Base-by-base conservation (phyloP, 441 rosid species). In the Erysimum pusillum region DNA sequence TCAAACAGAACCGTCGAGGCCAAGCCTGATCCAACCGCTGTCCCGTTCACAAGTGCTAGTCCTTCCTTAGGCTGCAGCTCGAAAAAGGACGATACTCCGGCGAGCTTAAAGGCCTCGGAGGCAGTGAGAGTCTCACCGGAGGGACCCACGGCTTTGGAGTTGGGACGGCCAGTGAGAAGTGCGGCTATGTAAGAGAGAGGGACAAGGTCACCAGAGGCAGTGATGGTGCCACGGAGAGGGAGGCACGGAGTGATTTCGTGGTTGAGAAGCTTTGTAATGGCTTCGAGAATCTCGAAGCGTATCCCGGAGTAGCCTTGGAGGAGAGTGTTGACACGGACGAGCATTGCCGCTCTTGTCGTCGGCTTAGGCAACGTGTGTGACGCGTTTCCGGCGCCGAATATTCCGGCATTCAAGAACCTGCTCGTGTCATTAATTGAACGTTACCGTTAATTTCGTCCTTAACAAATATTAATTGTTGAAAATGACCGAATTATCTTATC, bases 301-400 rank as follows among this genome's bases (percentile, higher is more conserved):
- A 87, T 87, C 17, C 89, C 89, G 0, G 91, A 88, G 73, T 86
- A 88, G 36, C 91, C 91, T 66, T 86, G 91, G 71, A 88, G 87
- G 44, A 88, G 88, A 57, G 91, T 83, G 81, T 88, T 88, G 74
- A 85, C 73, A 60, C 91, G 81, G 14, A 87, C 88, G 35, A 86
- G 74, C 89, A 88, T 88, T 12, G 88, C 90, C 0, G 91, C 91
- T 71, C 85, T 82, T 3, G 89, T 84, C 14, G 84, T 52, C 6
- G 83, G 56, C 18, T 78, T 86, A 1, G 88, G 81, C 74, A 88
- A 31, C 7, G 80, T 82, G 66, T 84, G 85, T 63, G 77, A 59
- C 6, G 80, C 71, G 64, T 86, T 88, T 56, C 61, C n/a, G 22
- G 84, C 67, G 8, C 83, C 87, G 63, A 88, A 86, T 31, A 86